Conservation (phyloP, 75 land plant species). For the Gnetum montanum region DNA sequence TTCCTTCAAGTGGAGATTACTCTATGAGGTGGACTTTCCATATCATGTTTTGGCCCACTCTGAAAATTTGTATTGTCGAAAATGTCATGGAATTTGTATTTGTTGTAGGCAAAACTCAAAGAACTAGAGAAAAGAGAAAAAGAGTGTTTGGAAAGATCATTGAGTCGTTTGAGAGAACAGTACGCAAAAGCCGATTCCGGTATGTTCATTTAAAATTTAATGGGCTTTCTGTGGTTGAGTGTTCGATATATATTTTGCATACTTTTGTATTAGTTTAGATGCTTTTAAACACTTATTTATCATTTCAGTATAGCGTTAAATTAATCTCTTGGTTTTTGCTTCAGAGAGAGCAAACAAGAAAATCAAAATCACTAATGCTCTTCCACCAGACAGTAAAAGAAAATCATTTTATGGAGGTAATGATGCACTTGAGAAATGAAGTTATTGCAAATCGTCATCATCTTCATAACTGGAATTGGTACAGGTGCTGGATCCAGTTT, state of each 20-base stretch:
- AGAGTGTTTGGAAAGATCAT: slow-evolving; percentile 5
- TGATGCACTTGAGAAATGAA: too few species aligned
- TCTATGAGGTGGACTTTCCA: slow-evolving; percentile 51
- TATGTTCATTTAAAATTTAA: neutral
- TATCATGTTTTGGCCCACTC: too few species aligned
- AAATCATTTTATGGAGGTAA: slow-evolving; percentile 53
- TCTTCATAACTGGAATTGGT: too few species aligned
- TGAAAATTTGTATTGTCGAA: too few species aligned
- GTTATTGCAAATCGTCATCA: too few species aligned
- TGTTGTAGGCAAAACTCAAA: slow-evolving; percentile 4
- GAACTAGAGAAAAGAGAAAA: slow-evolving; percentile 1
- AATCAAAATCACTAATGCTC: slow-evolving; percentile 47
- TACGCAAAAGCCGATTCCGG: slow-evolving; percentile 4
- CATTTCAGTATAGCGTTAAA: too few species aligned
- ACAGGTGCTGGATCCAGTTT: slow-evolving; percentile 30
- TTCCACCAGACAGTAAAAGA: slow-evolving; percentile 53
- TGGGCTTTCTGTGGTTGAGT: too few species aligned
- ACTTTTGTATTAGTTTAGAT: too few species aligned
- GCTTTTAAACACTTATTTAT: too few species aligned
- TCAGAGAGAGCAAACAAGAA: slow-evolving; percentile 80
- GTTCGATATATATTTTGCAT: too few species aligned
- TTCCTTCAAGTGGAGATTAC: slow-evolving; percentile 52
- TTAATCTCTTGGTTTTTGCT: too few species aligned
- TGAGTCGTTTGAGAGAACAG: slow-evolving; percentile 2
- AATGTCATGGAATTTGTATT: too few species aligned